Evolutionary conservation across 148 eudicot genomes (phyloP), one percentile per base, ranked within the genome.

Genomic region (Rhododendron molle): DNA sequence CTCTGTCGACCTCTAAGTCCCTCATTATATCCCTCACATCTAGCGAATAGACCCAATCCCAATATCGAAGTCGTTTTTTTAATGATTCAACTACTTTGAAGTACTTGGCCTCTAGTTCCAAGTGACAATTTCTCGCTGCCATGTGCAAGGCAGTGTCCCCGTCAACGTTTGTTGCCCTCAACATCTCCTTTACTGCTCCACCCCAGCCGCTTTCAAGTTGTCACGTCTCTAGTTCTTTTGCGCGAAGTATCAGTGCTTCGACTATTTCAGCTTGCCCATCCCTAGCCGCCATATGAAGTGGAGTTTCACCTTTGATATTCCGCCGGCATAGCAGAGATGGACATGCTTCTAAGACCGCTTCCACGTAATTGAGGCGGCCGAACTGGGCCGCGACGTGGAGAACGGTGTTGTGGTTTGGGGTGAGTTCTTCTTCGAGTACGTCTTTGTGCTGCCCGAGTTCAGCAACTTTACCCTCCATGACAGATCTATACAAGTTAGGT

Each of bases 181-280:
- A 38, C 40, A 38, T 38, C 40, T 38, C 40, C 40, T 38, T 30
- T 10, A 26, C 36, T 3, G 36, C 38, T 71, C 76, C 76, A 71
- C 15, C 76, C 76, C 38, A 62, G 10, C 28, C 76, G 18, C 36
- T 30, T 71, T 71, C 76, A 28, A 28, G 4, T 7, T 71, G 38
- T 30, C 13, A 0, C 43, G 43, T 0, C 16, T 71, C 76, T 0
- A 65, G 30, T 65, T 0, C 1, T 2, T 65, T n/a, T 65, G 71
- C 71, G 0, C 1, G 13, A 2, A 0, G 4, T n/a, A 65, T 65
- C 12, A 65, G 0, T n/a, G 71, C 30, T 65, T 65, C 2, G 0
- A 58, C 65, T 58, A 58, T 58, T 21, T n/a, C 32, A n/a, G 30
- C 71, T 0, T 8, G 12, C 4, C 71, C 71, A 0, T n/a, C 71